phyloP scores from a whole-genome alignment of 108 stramenopile genomes.

The Fistulifera pelliculosa region DNA sequence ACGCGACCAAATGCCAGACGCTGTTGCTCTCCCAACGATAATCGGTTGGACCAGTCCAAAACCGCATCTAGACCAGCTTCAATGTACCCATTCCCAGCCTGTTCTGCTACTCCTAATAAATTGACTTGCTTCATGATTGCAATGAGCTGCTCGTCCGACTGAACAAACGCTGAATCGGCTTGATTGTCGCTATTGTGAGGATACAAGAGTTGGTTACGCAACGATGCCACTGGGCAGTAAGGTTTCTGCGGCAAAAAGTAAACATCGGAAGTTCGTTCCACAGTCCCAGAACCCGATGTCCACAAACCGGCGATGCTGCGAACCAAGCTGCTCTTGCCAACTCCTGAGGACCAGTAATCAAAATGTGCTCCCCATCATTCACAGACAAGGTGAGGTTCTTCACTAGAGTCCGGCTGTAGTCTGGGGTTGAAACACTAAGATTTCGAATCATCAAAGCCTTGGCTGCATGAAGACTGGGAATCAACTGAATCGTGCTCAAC shows the following conservation, averaged over 20 bases:
- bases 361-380: conserved; percentile 31
- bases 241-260: conserved; percentile 94
- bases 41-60: conserved; percentile 82
- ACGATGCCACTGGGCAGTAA: conserved; percentile 76
- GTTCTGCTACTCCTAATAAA: conserved; percentile 48
- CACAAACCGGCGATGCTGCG: conserved; percentile 81
- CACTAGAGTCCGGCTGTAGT: conserved; percentile 32
- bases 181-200: conserved; percentile 34
- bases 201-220: conserved; percentile 90
- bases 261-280: conserved; percentile 48
- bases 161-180: neutral
- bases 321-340: conserved; percentile 46
- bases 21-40: conserved; percentile 94
- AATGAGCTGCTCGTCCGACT: conserved; percentile 44
- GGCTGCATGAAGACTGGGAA: neutral
- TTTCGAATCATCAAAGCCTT: conserved; percentile 25
- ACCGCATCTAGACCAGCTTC: conserved; percentile 55
- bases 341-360: conserved; percentile 67
- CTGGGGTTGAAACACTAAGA: conserved; percentile 39
- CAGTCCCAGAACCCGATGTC: conserved; percentile 55
- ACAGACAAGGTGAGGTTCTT: conserved; percentile 36
- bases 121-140: conserved; percentile 63
- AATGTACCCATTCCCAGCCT: conserved; percentile 71
- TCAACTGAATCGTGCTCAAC: neutral
- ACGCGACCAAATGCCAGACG: conserved; percentile 87